A percentile compares a stretch with the other conserved stretches of the same genome.
These are phyloP conservation scores for Kuraishia piskuri DNA, from an alignment of 805 yeast species.

Conservation along the genomic window DNA sequence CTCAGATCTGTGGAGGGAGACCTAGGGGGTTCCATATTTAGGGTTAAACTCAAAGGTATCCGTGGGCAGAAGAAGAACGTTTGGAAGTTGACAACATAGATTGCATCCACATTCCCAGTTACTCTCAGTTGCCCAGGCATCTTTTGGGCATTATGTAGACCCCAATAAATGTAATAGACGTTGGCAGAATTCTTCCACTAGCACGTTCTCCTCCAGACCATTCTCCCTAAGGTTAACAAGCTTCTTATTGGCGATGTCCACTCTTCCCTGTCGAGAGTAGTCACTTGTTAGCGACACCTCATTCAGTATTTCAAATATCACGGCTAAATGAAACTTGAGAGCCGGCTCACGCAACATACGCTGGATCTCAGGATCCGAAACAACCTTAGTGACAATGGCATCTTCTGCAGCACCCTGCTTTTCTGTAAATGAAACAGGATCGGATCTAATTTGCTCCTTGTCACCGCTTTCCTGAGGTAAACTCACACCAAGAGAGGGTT, in stretches of 20 bases:
- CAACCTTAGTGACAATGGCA: slow-evolving; percentile 18
- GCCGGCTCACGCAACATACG: slow-evolving; percentile 41
- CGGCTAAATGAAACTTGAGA: slow-evolving; percentile 45
- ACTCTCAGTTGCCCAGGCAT: neutral
- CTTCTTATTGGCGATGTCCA: slow-evolving; percentile 52
- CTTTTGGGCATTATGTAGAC: slow-evolving; percentile 1
- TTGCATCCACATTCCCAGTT: no score
- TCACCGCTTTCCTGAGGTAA: no score
- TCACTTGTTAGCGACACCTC: slow-evolving; percentile 43
- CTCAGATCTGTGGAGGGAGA: slow-evolving; percentile 26
- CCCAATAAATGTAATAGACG: slow-evolving; percentile 23
- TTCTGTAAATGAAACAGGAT: neutral
- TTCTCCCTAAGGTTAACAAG: slow-evolving; percentile 51
- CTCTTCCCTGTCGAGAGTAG: slow-evolving; percentile 40
- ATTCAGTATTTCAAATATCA: slow-evolving; percentile 36
- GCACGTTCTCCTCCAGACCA: slow-evolving; percentile 58
- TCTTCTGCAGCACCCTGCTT: slow-evolving; percentile 8
- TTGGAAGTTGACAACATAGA: slow-evolving; percentile 12
- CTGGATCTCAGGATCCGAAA: slow-evolving; percentile 34
- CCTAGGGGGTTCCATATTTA: slow-evolving; percentile 54
- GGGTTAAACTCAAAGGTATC: slow-evolving; percentile 28
- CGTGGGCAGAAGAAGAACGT: slow-evolving; percentile 23
- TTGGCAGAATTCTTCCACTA: slow-evolving; percentile 62
- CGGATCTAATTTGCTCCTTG: slow-evolving; percentile 2
- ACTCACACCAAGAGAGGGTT: no score